Base-by-base conservation (phyloP, 2,329 filamentous ascomycete genomes). In the Dothidotthia symphoricarpi region DNA sequence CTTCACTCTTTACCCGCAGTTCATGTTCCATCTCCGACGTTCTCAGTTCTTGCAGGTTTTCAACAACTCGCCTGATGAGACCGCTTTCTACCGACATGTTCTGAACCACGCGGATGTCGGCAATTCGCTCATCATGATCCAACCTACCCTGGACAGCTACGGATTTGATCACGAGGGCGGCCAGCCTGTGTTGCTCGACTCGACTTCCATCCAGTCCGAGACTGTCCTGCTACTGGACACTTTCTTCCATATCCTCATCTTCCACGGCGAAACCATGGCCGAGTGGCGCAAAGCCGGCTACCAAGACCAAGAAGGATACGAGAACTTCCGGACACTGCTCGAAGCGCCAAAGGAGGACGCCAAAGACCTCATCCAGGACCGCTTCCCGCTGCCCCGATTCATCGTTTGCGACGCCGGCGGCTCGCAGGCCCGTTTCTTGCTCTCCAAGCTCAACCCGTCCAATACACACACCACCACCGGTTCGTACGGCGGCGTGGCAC, bases 181-280 rank as follows among this genome's bases (percentile, higher is more conserved):
- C 31, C 82, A 90, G 49, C 91, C 93, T 2, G 93, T 98, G n/a
- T 75, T 98, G 16, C 79, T 98, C 24, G 93, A 98, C 67, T 97
- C 91, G 11, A 90, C 89, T 24, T 96, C 89, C 5, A 98, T 98
- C 55, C 91, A 97, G 63, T 85, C 89, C 8, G 87, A 90, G 15
- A 94, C 95, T 43, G 87, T 97, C 44, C 78, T 98, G 34, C 81
- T 98, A 9, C 83, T 98, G 38, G 93, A 98, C 61, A 97, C 93
- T 0, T 98, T 98, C 76, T 98, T 98, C 80, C 93, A 98, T 67
- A 98, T 98, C 46, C 81, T 98, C 38, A 98, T 98, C 57, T 98
- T 97, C 80, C 90, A 98, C 59, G 93, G 93, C 47, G 91, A 98
- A 75, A 97, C 91, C 0, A 86, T 97, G 68, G 93, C 93, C 1